Percentiles rank a stretch among this genome's conserved stretches.
phyloP scores from a whole-genome alignment of 2,329 filamentous ascomycete species.

The Beauveria brongniartii region DNA sequence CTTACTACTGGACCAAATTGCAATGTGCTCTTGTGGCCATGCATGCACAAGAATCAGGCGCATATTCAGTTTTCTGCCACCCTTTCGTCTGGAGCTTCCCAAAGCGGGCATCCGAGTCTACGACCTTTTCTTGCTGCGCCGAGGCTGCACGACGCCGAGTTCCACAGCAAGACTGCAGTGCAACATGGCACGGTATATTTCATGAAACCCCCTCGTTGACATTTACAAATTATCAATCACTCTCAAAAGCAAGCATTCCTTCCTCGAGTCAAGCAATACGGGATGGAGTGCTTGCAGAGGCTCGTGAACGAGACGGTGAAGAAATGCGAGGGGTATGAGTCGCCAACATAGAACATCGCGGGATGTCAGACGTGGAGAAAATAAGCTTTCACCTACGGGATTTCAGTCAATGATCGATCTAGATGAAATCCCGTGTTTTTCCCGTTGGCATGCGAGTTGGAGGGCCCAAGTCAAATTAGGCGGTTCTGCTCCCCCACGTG shows the following conservation, averaged over 20 bases:
- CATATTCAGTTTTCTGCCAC: not conserved
- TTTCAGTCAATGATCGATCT: constrained; percentile 1
- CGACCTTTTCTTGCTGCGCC: not conserved
- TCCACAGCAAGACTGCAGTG: not conserved
- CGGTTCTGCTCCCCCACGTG: not conserved
- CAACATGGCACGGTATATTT: not conserved
- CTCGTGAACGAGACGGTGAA: too few relatives aligned
- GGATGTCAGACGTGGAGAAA: not conserved
- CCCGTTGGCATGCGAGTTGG: not conserved
- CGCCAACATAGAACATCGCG: not conserved
- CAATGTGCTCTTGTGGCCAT: not conserved
- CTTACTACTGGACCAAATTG: not conserved
- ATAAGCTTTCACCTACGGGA: not conserved
- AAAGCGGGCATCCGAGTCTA: not conserved
- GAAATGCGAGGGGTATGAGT: too few relatives aligned
- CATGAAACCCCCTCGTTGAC: not conserved
- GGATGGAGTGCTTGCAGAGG: too few relatives aligned
- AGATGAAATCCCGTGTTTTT: not conserved
- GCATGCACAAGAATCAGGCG: not conserved
- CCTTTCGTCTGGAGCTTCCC: constrained; percentile 1
- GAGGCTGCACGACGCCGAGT: not conserved
- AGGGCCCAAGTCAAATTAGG: not conserved
- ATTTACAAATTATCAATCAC: not conserved
- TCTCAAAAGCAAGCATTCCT: too few relatives aligned
- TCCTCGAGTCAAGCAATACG: too few relatives aligned